These are phyloP conservation scores for Aristolochia fimbriata DNA, from an alignment of 164 flowering plant genomes.

Conservation along the genomic window DNA sequence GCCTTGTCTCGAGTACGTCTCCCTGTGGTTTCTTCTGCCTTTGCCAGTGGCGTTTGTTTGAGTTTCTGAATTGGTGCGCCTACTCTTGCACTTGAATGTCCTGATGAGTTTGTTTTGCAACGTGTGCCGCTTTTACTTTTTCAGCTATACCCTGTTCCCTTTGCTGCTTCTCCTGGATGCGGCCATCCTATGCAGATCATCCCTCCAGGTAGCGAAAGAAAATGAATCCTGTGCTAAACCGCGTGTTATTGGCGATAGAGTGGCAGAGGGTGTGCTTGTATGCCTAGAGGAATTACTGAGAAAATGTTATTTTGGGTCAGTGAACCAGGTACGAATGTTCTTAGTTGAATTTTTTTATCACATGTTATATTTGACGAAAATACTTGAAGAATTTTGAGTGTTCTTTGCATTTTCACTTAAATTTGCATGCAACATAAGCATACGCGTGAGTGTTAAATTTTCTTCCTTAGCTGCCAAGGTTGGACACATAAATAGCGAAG, in stretches of 20 bases:
- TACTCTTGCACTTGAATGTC: not conserved
- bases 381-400: not conserved
- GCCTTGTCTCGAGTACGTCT: slow-evolving; percentile 61
- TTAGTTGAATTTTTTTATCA: not conserved
- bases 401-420: not conserved
- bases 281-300: slow-evolving; percentile 74
- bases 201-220: slow-evolving; percentile 16
- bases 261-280: slow-evolving; percentile 62
- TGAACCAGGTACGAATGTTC: slow-evolving; percentile 51
- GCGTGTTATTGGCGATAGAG: slow-evolving; percentile 46
- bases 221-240: slow-evolving; percentile 13
- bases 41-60: not conserved
- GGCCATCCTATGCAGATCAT: slow-evolving; percentile 57
- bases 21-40: not conserved
- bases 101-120: not conserved
- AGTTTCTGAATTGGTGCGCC: not conserved
- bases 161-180: slow-evolving; percentile 82
- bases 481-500: not conserved
- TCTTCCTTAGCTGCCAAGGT: not conserved
- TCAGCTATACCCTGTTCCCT: slow-evolving; percentile 74
- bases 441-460: not conserved
- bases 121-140: slow-evolving; percentile 2
- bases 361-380: not conserved
- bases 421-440: not conserved
- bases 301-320: slow-evolving; percentile 59